Evolutionary conservation across 345 rosid genomes (phyloP).

Genomic region (Pugionium cornutum): DNA sequence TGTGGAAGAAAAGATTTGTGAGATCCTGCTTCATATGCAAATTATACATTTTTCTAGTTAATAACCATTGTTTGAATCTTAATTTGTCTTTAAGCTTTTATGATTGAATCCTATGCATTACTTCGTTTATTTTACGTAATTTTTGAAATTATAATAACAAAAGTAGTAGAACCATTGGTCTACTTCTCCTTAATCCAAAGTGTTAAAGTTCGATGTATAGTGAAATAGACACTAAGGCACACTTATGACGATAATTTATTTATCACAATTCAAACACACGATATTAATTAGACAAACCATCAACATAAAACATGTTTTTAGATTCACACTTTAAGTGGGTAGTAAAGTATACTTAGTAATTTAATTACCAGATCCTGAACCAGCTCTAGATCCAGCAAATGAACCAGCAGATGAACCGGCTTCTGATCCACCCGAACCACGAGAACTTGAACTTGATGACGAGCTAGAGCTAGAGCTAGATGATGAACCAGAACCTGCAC

Average conservation of each 20-base stretch:
- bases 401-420: slow-evolving; percentile 68
- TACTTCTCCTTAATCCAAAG: no score
- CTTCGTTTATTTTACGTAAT: slow-evolving; percentile 15
- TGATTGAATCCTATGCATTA: slow-evolving; percentile 18
- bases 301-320: slow-evolving; percentile 18
- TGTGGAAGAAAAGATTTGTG: slow-evolving; percentile 9
- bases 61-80: background rate
- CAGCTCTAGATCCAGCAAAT: slow-evolving; percentile 67
- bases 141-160: background rate
- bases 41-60: background rate
- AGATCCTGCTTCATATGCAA: slow-evolving; percentile 18
- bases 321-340: slow-evolving; percentile 17
- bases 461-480: slow-evolving; percentile 56
- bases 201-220: no score
- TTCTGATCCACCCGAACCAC: slow-evolving; percentile 40
- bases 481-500: slow-evolving; percentile 48
- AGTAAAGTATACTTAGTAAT: background rate
- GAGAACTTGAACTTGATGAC: slow-evolving; percentile 49
- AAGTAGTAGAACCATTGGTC: no score
- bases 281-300: slow-evolving; percentile 19
- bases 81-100: slow-evolving; percentile 21
- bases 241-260: slow-evolving; percentile 21
- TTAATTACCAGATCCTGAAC: slow-evolving; percentile 50
- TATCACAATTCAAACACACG: slow-evolving; percentile 12
- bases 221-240: no score